A percentile compares a stretch with the other conserved stretches of the same genome.
phyloP scores from a whole-genome alignment of 2,329 filamentous ascomycete genomes.

The Dothistroma septosporum region DNA sequence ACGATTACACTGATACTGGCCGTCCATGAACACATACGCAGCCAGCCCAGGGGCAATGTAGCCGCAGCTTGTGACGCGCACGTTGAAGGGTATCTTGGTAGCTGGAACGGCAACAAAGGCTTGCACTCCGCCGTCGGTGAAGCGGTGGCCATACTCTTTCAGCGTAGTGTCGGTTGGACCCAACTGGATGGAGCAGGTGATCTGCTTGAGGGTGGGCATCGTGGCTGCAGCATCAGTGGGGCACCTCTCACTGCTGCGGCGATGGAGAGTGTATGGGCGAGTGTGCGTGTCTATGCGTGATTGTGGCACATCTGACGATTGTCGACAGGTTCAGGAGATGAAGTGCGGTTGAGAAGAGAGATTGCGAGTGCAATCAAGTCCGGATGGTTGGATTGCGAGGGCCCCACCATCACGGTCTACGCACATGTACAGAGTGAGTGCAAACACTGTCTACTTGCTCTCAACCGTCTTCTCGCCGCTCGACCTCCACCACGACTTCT shows the following conservation, averaged over 20 bases:
- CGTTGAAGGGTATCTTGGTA: conserved; percentile 44
- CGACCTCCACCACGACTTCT: too few relatives aligned
- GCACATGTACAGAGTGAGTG: too few relatives aligned
- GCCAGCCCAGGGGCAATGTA: conserved; percentile 53
- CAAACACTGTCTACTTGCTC: too few relatives aligned
- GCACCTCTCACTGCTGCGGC: neutral
- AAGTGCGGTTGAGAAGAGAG: too few relatives aligned
- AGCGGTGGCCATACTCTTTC: conserved; percentile 48
- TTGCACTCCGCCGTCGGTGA: conserved; percentile 51
- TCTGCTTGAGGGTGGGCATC: conserved; percentile 54
- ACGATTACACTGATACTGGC: conserved; percentile 55
- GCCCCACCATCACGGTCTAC: too few relatives aligned
- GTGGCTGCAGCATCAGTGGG: conserved; percentile 9
- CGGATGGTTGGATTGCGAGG: too few relatives aligned
- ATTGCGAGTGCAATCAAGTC: too few relatives aligned
- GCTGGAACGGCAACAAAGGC: conserved; percentile 50
- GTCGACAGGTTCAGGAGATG: too few relatives aligned
- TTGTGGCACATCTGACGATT: neutral
- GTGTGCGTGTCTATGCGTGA: neutral
- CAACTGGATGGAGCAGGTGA: conserved; percentile 51
- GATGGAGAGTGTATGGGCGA: neutral
- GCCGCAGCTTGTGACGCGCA: conserved; percentile 47
- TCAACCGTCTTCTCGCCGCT: too few relatives aligned
- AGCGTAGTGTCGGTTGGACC: conserved; percentile 41
- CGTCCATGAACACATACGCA: conserved; percentile 56